These are phyloP conservation scores for Trifolium fragiferum DNA, from an alignment of 306 rosid species.

Conservation along the genomic window DNA sequence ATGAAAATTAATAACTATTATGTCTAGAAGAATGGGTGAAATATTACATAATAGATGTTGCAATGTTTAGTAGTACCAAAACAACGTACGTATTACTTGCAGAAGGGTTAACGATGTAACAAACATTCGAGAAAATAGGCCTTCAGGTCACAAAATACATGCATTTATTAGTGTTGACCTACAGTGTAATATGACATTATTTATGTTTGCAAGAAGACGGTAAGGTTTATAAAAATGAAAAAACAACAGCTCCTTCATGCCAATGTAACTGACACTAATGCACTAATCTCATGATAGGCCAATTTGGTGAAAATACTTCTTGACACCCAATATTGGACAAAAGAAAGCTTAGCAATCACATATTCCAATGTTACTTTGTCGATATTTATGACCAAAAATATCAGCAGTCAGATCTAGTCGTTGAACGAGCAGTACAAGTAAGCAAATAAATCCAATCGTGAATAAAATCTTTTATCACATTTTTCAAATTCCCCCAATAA, in stretches of 20 bases:
- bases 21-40: conserved; percentile 6
- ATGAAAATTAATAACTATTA: conserved; percentile 31
- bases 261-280: background rate
- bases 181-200: conserved; percentile 9
- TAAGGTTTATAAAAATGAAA: background rate
- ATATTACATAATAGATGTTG: background rate
- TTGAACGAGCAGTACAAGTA: background rate
- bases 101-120: conserved; percentile 11
- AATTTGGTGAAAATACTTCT: background rate
- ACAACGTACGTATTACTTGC: background rate
- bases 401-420: background rate
- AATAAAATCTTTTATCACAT: background rate
- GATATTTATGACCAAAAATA: background rate
- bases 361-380: background rate
- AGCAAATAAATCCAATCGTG: background rate
- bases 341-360: background rate
- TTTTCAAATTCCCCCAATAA: conserved; percentile 7
- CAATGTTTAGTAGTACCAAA: conserved; percentile 2
- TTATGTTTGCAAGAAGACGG: conserved; percentile 9
- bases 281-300: background rate
- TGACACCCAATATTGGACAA: background rate
- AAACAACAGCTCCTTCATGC: background rate
- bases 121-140: conserved; percentile 23
- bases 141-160: conserved; percentile 1
- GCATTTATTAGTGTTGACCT: conserved; percentile 6